Percentiles rank a stretch among this genome's conserved stretches.
Conservation (phyloP, 306 rosid species). For the Vigna nakashimae region DNA sequence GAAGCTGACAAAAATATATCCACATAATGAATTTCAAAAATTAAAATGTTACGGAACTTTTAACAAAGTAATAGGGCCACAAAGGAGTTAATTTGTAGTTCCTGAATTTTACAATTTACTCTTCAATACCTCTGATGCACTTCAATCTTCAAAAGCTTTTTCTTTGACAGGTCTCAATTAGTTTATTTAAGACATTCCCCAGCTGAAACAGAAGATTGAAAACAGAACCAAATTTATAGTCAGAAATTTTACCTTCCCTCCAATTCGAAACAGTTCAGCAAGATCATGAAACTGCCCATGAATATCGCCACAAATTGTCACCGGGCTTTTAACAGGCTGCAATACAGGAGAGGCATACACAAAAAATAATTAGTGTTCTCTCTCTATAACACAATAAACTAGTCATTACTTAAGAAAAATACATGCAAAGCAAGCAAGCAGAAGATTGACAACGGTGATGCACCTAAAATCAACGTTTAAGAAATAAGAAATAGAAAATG, state of each 20-base stretch:
- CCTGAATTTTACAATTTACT: conserved; percentile 50
- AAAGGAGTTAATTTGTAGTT: conserved; percentile 41
- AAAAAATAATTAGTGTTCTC: conserved; percentile 38
- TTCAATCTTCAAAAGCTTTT: conserved; percentile 50
- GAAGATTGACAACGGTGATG: conserved; percentile 19
- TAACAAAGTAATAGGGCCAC: conserved; percentile 36
- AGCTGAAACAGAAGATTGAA: conserved; percentile 50
- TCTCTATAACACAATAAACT: conserved; percentile 15
- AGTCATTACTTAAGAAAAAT: conserved; percentile 6
- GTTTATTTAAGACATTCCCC: conserved; percentile 55
- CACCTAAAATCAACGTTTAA: conserved; percentile 25
- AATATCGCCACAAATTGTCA: conserved; percentile 98
- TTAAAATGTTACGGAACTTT: conserved; percentile 11
- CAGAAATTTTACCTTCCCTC: conserved; percentile 90
- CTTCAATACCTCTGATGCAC: conserved; percentile 47
- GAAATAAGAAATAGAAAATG: conserved; percentile 36
- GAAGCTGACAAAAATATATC: conserved; percentile 20
- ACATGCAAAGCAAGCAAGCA: conserved; percentile 24
- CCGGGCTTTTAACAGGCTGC: conserved; percentile 99
- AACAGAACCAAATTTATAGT: conserved; percentile 46
- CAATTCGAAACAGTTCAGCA: conserved; percentile 97
- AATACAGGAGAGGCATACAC: conserved; percentile 40
- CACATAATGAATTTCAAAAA: conserved; percentile 30
- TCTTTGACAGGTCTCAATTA: conserved; percentile 54
- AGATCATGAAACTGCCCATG: conserved; percentile 99